Evolutionary conservation across 2,329 filamentous ascomycete genomes (phyloP).

Genomic region (Aspergillus fructus): DNA sequence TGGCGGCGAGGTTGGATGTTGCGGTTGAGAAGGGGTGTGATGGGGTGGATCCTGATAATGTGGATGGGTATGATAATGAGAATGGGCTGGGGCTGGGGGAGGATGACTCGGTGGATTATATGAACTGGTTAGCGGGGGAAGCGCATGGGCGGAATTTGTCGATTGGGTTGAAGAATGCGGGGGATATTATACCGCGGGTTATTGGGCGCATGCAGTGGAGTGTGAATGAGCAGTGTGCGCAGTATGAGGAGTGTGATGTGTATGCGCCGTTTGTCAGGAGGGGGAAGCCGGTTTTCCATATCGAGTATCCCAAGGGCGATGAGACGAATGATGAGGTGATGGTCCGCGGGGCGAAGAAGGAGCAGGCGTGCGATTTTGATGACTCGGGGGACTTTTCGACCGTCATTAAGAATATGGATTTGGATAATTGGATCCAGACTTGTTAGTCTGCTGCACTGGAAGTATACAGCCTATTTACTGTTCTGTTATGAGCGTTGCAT

Average conservation of each 20-base stretch:
- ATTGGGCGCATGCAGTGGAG: slow-evolving; percentile 60
- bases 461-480: too few relatives aligned
- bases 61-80: slow-evolving; percentile 65
- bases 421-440: slow-evolving; percentile 63
- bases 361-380: slow-evolving; percentile 48
- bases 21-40: slow-evolving; percentile 65
- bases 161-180: slow-evolving; percentile 69
- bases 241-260: slow-evolving; percentile 59
- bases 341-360: slow-evolving; percentile 35
- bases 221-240: slow-evolving; percentile 69
- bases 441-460: slow-evolving; percentile 37
- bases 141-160: slow-evolving; percentile 57
- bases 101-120: slow-evolving; percentile 57
- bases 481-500: too few relatives aligned
- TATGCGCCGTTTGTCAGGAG: slow-evolving; percentile 60
- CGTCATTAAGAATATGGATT: slow-evolving; percentile 63
- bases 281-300: slow-evolving; percentile 69
- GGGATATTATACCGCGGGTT: slow-evolving; percentile 55
- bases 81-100: slow-evolving; percentile 62
- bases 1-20: slow-evolving; percentile 59
- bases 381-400: slow-evolving; percentile 59
- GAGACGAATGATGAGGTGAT: slow-evolving; percentile 33
- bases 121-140: slow-evolving; percentile 59
- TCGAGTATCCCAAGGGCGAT: slow-evolving; percentile 64
- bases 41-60: slow-evolving; percentile 70